These are phyloP conservation scores for Eucalyptus erythrocorys DNA, from an alignment of 345 rosid species.

Conservation along the genomic window DNA sequence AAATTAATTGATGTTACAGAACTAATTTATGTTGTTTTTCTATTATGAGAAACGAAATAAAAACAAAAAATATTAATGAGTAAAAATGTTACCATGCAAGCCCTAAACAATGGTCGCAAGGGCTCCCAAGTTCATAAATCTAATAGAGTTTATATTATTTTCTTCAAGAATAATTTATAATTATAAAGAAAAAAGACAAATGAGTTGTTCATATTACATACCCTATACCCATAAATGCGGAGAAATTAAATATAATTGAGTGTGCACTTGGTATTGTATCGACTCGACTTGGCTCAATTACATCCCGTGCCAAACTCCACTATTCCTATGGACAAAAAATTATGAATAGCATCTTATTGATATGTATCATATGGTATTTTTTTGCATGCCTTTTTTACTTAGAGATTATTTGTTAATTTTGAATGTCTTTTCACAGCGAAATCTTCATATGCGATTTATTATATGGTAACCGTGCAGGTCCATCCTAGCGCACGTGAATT, in stretches of 20 bases:
- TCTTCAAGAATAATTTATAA: neutral
- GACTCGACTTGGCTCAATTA: neutral
- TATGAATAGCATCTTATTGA: neutral
- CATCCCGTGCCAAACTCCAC: too few species aligned
- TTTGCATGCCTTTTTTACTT: neutral
- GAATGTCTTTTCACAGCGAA: neutral
- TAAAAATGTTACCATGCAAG: too few species aligned
- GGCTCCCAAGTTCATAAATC: too few species aligned
- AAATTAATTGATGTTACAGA: too few species aligned
- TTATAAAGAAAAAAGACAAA: neutral
- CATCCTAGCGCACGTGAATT: neutral
- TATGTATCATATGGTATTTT: neutral
- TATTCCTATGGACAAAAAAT: neutral
- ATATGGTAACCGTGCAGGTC: neutral
- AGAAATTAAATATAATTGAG: neutral
- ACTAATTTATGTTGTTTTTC: accelerated
- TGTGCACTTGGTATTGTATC: accelerated
- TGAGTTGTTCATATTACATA: neutral
- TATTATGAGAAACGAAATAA: too few species aligned
- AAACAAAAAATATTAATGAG: too few species aligned
- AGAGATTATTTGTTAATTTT: neutral
- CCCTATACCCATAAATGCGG: neutral
- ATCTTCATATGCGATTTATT: neutral
- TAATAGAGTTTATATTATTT: neutral
- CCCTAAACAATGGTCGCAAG: accelerated